Percentiles rank a stretch among this genome's conserved stretches.
Evolutionary conservation across 768 basidiomycete species (phyloP).

Genomic region (Auricularia auricula-judae): DNA sequence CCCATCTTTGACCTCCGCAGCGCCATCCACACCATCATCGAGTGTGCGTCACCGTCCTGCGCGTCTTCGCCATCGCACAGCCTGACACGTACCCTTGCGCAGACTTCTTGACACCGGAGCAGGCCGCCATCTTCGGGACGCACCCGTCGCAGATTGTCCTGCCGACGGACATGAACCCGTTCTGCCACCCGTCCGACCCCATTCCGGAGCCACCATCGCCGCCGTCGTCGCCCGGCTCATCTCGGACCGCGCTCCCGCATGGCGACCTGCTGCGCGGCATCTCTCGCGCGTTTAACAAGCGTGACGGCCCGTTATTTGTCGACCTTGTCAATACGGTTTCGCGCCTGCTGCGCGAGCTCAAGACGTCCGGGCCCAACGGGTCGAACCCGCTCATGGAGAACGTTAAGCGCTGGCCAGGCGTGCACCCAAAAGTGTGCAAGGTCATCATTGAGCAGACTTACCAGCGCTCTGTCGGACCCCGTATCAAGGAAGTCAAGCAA

Average conservation of each 20-base stretch:
- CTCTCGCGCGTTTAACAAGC: slow-evolving; percentile 56
- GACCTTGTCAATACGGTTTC: slow-evolving; percentile 53
- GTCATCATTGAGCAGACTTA: slow-evolving; percentile 86
- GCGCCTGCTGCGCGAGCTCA: slow-evolving; percentile 45
- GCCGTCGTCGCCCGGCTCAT: slow-evolving; percentile 17
- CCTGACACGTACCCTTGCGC: slow-evolving; percentile 1
- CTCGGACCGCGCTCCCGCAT: slow-evolving; percentile 10
- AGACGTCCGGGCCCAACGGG: slow-evolving; percentile 49
- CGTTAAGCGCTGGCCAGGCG: slow-evolving; percentile 30
- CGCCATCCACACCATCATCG: slow-evolving; percentile 59
- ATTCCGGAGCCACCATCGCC: slow-evolving; percentile 26
- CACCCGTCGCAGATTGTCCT: slow-evolving; percentile 31
- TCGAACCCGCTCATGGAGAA: slow-evolving; percentile 39
- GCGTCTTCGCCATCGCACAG: too few relatives aligned
- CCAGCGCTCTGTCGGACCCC: slow-evolving; percentile 85
- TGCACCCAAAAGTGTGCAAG: slow-evolving; percentile 58
- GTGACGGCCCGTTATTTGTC: slow-evolving; percentile 64
- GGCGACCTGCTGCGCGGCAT: slow-evolving; percentile 44
- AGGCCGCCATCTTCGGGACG: slow-evolving; percentile 57
- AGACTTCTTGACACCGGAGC: slow-evolving; percentile 60
- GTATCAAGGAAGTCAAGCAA: slow-evolving; percentile 65
- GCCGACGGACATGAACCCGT: slow-evolving; percentile 8
- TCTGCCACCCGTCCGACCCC: slow-evolving; percentile 25
- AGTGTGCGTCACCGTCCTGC: slow-evolving; percentile 30
- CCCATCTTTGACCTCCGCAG: slow-evolving; percentile 72